These are phyloP conservation scores for Ogataea pignaliae DNA, from an alignment of 805 yeast species.

Conservation along the genomic window DNA sequence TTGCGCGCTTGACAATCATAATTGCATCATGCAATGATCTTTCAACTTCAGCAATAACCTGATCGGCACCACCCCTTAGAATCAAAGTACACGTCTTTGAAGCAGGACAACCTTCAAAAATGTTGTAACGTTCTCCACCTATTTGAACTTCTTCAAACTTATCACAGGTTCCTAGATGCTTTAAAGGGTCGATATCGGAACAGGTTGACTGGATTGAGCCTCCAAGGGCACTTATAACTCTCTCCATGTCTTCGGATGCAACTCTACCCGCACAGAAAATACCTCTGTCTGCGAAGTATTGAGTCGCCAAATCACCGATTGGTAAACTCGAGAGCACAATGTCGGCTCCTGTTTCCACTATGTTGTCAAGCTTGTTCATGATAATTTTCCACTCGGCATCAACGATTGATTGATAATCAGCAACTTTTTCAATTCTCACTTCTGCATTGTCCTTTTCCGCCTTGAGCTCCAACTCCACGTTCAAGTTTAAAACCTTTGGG, in stretches of 20 bases:
- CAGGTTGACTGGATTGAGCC: constrained; percentile 81
- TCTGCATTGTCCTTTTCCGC: constrained; percentile 99
- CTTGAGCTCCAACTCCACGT: constrained; percentile 92
- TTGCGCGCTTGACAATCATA: constrained; percentile 95
- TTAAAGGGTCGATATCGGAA: constrained; percentile 54
- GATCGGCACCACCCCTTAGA: constrained; percentile 97
- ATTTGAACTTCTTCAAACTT: constrained; percentile 89
- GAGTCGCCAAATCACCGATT: constrained; percentile 98
- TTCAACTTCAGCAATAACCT: constrained; percentile 97
- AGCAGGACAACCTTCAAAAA: constrained; percentile 88
- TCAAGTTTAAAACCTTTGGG: constrained; percentile 80
- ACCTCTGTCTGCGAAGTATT: constrained; percentile 92
- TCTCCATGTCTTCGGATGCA: constrained; percentile 79
- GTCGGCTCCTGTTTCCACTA: constrained; percentile 82
- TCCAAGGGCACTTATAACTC: constrained; percentile 92
- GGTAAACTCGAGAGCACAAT: constrained; percentile 93
- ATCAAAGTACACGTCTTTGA: constrained; percentile 91
- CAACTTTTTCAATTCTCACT: constrained; percentile 90
- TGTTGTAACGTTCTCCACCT: constrained; percentile 91
- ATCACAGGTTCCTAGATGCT: constrained; percentile 81
- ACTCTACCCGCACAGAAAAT: constrained; percentile 98
- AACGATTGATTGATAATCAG: constrained; percentile 91
- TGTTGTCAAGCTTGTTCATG: constrained; percentile 76
- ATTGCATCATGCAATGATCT: constrained; percentile 97
- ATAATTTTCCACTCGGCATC: constrained; percentile 99